Evolutionary conservation across 306 rosid species (phyloP), one percentile per base, ranked within the genome.

Genomic region (Coriaria nepalensis): DNA sequence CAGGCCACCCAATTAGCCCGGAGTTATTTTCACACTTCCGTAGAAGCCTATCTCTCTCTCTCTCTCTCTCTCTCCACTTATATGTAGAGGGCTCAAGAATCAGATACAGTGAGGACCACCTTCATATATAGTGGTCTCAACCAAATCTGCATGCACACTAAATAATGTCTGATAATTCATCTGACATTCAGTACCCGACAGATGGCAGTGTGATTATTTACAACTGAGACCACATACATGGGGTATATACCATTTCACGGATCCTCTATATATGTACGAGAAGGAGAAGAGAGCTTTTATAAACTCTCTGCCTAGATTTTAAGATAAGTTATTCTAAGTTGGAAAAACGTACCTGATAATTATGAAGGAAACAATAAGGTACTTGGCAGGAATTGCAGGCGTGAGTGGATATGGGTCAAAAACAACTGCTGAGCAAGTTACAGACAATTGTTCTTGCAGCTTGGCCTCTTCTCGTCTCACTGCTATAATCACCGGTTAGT

Each of bases 371-470:
- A 71, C 94, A 40, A 67, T 90, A 11, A 66, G 78, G 40, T 90
- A 90, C 75, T 73, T 90, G 14, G 95, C 94, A 58, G 98, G 98
- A 76, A 58, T 84, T 52, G 83, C 98, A 65, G 98, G 98, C 47
- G 95, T 93, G 8, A 90, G 95, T 71, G 98, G 95, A 35, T 85
- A 74, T 73, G 94, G 98, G 72, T 90, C 98, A 8, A 90, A 80
- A 6, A 66, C 98, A 29, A 85, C 98, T 6, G 98, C 95, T 12
- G 98, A 90, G 14, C 85, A 90, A 75, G 95, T 85, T 44, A 75
- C 94, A 47, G 43, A 52, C 29, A 50, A 69, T 63, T 65, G 7
- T 35, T 77, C 66, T 50, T 53, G 64, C 29, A 20, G 29, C 34
- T 59, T 50, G 0, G 50, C 36, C 14, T 63, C 73, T 48, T 45